phyloP scores from a whole-genome alignment of 2,329 filamentous ascomycete genomes.

The Paradendryphiella salina region DNA sequence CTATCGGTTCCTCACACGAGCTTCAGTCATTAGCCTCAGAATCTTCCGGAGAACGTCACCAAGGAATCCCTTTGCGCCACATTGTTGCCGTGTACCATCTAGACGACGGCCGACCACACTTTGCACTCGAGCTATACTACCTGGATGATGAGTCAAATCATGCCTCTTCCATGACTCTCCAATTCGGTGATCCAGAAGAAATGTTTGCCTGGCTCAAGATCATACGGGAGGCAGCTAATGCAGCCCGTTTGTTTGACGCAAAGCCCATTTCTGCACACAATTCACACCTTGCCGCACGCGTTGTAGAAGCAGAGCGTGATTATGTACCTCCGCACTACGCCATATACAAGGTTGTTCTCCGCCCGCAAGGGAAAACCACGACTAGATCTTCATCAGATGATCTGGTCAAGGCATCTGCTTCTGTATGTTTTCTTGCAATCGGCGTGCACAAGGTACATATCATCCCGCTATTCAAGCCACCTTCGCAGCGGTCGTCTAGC shows the following conservation, averaged over 20 bases:
- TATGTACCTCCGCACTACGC: constrained; percentile 69
- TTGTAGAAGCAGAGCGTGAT: constrained; percentile 67
- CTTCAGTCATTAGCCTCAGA: constrained; percentile 57
- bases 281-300: constrained; percentile 64
- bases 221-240: constrained; percentile 63
- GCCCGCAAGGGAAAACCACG: constrained; percentile 60
- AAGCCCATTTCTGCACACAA: constrained; percentile 61
- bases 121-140: constrained; percentile 69
- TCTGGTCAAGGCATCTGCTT: constrained; percentile 65
- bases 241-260: constrained; percentile 56
- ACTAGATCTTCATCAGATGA: constrained; percentile 66
- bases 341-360: constrained; percentile 69
- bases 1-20: constrained; percentile 64
- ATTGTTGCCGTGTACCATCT: constrained; percentile 69
- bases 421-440: constrained; percentile 69
- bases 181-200: constrained; percentile 66
- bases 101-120: constrained; percentile 68
- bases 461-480: constrained; percentile 64
- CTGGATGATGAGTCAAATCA: constrained; percentile 67
- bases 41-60: constrained; percentile 57
- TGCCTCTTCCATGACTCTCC: constrained; percentile 65
- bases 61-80: constrained; percentile 64
- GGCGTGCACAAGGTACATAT: constrained; percentile 71
- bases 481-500: constrained; percentile 57
- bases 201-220: constrained; percentile 66